phyloP scores from a whole-genome alignment of 2,329 filamentous ascomycete genomes.

The Colletotrichum sp. region DNA sequence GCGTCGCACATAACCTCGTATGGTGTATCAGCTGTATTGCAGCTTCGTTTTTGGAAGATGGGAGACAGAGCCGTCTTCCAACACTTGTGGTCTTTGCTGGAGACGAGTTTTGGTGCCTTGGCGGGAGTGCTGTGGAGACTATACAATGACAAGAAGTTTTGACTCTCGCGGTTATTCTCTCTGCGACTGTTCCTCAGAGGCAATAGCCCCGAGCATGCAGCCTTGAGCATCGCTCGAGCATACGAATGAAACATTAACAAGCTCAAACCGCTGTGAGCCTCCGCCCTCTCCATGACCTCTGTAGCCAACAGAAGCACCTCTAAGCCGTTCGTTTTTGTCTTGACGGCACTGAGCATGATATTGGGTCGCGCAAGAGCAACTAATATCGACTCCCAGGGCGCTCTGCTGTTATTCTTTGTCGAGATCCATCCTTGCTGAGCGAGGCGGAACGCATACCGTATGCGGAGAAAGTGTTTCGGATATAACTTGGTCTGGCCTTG shows the following conservation, averaged over 20 bases:
- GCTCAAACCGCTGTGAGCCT: background rate
- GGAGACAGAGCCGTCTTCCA: background rate
- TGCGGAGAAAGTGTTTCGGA: background rate
- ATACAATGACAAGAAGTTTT: slow-evolving; percentile 3
- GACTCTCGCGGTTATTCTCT: background rate
- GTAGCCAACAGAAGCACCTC: background rate
- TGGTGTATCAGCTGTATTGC: background rate
- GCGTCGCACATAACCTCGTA: background rate
- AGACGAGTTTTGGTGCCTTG: background rate
- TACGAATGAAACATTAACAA: slow-evolving; percentile 24
- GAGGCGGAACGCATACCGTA: slow-evolving; percentile 6
- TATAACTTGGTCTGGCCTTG: background rate
- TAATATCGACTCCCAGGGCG: slow-evolving; percentile 16
- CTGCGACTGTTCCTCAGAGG: slow-evolving; percentile 35
- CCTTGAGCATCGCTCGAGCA: background rate
- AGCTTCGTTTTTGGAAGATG: background rate
- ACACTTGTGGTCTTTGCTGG: background rate
- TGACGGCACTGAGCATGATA: background rate
- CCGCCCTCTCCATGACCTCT: background rate
- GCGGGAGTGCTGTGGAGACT: background rate
- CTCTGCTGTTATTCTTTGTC: background rate
- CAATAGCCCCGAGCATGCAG: slow-evolving; percentile 24
- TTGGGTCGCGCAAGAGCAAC: slow-evolving; percentile 6
- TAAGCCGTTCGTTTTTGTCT: background rate
- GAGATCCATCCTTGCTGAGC: background rate